These are phyloP conservation scores for Nakazawaea peltata DNA, from an alignment of 805 yeast genomes.

Conservation along the genomic window DNA sequence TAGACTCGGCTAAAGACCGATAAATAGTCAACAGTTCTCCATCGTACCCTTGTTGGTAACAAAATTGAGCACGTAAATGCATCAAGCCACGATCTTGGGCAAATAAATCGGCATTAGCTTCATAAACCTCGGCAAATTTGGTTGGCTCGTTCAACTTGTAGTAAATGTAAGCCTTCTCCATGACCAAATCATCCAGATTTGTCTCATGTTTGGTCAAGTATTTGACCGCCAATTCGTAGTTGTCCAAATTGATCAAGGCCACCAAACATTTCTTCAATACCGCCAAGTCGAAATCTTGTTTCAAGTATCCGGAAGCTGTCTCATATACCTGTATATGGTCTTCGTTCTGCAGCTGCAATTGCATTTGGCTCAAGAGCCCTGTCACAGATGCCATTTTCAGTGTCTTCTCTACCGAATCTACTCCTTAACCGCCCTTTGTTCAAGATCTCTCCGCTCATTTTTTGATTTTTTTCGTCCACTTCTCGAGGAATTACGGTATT, in stretches of 20 bases:
- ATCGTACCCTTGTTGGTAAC: constrained; percentile 39
- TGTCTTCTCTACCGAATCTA: no score
- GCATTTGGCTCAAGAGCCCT: constrained; percentile 25
- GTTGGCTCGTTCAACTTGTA: constrained; percentile 38
- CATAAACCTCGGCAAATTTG: constrained; percentile 15
- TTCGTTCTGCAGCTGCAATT: constrained; percentile 26
- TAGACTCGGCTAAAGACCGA: constrained; percentile 25
- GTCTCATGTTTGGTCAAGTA: constrained; percentile 28
- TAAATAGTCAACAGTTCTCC: constrained; percentile 40
- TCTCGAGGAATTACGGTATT: no score
- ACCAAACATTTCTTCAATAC: constrained; percentile 38
- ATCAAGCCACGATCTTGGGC: constrained; percentile 27
- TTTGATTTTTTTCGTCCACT: no score
- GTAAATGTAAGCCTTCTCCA: constrained; percentile 52
- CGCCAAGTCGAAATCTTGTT: constrained; percentile 18
- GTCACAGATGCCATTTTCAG: constrained; percentile 18
- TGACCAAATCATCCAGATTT: constrained; percentile 26
- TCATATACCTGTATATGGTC: constrained; percentile 25
- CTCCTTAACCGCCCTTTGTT: no score
- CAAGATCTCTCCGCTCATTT: no score
- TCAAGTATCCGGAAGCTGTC: constrained; percentile 20
- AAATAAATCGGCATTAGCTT: no score
- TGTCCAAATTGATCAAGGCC: constrained; percentile 53
- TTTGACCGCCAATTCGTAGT: constrained; percentile 39
- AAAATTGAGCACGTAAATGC: constrained; percentile 46